Evolutionary conservation across 2,329 filamentous ascomycete species (phyloP), one percentile per base, ranked within the genome.

Genomic region (Pseudogymnoascus sp.): DNA sequence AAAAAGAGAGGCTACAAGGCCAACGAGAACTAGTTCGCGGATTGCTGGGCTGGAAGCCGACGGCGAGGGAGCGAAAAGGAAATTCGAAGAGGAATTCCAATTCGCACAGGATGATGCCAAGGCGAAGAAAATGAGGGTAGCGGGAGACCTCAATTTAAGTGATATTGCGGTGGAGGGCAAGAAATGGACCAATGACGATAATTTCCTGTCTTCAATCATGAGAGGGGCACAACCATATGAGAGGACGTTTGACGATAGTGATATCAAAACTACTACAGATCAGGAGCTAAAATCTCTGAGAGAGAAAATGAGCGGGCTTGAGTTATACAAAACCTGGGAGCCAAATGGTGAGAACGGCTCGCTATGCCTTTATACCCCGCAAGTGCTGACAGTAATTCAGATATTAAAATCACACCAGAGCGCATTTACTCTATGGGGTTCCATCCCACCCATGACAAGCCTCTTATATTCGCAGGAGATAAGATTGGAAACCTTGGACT

Each of bases 401-500:
- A 90, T 62, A 94, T 97, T 70, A 97, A 97, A 73, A 87, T 97
- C 59, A 93, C 90, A 0, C 92, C 92, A 0, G 91, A 96, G 68
- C 80, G 93, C 62, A 83, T 96, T 12, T 99, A 97, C 71, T 83
- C 90, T 0, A 85, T 97, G 69, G 86, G 88, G 0, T 93, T 99
- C 69, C 94, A 99, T 70, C 94, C 94, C 0, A 92, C 87, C 0
- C 80, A 86, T 64, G 86, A 92, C 2, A 97, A 97, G 70, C 86
- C 92, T 0, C 79, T 99, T 2, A 82, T 97, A 1, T 95, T 99
- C 72, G 93, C 93, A 0, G 93, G 93, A 10, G 94, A 99, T 71
- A 99, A 99, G 73, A 83, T 95, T 67, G 93, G 94, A 1, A 90
- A 91, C 23, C 80, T 97, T 64, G 94, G 94, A 0, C 84, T 99